Evolutionary conservation across 2,329 filamentous ascomycete species (phyloP).

Genomic region (Knoxdaviesia proteae): DNA sequence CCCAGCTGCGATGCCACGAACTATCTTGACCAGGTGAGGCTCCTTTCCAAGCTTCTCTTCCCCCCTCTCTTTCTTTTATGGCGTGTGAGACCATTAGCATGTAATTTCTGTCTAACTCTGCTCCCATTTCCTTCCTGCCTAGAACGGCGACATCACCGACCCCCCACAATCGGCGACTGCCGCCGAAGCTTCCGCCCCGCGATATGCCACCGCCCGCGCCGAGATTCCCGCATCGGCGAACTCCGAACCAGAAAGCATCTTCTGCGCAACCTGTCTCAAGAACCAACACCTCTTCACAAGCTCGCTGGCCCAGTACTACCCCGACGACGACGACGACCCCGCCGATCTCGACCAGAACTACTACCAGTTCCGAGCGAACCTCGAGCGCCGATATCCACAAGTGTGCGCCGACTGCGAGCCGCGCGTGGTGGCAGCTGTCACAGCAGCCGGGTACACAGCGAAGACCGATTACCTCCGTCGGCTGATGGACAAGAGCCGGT

Average conservation of each 20-base stretch:
- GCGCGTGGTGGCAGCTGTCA: conserved; percentile 47
- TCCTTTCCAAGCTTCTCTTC: not conserved
- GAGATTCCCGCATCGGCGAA: conserved; percentile 4
- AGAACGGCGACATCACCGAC: conserved; percentile 81
- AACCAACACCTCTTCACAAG: conserved; percentile 71
- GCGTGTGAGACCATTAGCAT: no score
- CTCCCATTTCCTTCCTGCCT: not conserved
- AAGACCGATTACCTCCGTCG: conserved; percentile 62
- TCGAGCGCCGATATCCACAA: conserved; percentile 74
- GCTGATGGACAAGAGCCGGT: conserved; percentile 46
- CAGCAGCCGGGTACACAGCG: conserved; percentile 55
- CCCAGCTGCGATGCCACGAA: conserved; percentile 68
- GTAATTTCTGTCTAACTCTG: not conserved
- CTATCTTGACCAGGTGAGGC: conserved; percentile 60
- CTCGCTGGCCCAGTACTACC: conserved; percentile 61
- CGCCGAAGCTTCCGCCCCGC: conserved; percentile 9
- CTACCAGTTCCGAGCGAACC: conserved; percentile 45
- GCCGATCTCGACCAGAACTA: conserved; percentile 45
- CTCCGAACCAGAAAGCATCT: conserved; percentile 18
- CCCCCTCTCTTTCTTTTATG: not conserved
- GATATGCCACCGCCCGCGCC: conserved; percentile 11
- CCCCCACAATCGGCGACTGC: conserved; percentile 46
- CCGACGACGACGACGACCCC: conserved; percentile 40
- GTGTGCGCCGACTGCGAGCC: conserved; percentile 68
- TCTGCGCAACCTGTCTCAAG: conserved; percentile 62